Conservation (phyloP, 2,329 filamentous ascomycete genomes). For the Thelonectria discophora region DNA sequence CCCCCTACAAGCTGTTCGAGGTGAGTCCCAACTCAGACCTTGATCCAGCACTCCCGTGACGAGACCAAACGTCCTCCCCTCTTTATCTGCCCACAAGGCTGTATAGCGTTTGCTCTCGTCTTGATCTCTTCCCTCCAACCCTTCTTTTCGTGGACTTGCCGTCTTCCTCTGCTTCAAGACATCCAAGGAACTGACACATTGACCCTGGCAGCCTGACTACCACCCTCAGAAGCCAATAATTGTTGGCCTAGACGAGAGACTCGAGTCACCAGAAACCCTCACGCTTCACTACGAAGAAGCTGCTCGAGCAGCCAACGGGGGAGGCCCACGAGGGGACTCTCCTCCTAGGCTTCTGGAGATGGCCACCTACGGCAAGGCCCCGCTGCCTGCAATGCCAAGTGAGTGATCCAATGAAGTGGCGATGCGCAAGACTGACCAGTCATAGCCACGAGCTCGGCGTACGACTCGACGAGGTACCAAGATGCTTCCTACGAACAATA, state of each 20-base stretch:
- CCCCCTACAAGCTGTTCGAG: slow-evolving; percentile 67
- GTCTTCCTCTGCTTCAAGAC: slow-evolving; percentile 32
- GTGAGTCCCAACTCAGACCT: slow-evolving; percentile 57
- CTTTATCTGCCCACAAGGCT: slow-evolving; percentile 26
- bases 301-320: slow-evolving; percentile 61
- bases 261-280: slow-evolving; percentile 66
- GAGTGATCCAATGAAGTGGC: slow-evolving; percentile 52
- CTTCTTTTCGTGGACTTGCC: slow-evolving; percentile 23
- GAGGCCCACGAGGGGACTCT: slow-evolving; percentile 65
- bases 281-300: slow-evolving; percentile 66
- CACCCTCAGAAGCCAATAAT: slow-evolving; percentile 66
- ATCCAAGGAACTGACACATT: slow-evolving; percentile 39
- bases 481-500: slow-evolving; percentile 65
- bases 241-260: slow-evolving; percentile 61
- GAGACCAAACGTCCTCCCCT: slow-evolving; percentile 32
- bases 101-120: slow-evolving; percentile 27
- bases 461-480: slow-evolving; percentile 69
- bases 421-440: slow-evolving; percentile 26
- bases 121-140: slow-evolving; percentile 22
- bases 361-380: slow-evolving; percentile 76
- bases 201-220: slow-evolving; percentile 57
- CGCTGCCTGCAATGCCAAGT: slow-evolving; percentile 83
- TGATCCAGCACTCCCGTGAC: slow-evolving; percentile 44
- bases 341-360: slow-evolving; percentile 54
- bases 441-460: slow-evolving; percentile 52